These are phyloP conservation scores for Thuja plicata DNA, from an alignment of 83 land plant genomes.

Conservation along the genomic window DNA sequence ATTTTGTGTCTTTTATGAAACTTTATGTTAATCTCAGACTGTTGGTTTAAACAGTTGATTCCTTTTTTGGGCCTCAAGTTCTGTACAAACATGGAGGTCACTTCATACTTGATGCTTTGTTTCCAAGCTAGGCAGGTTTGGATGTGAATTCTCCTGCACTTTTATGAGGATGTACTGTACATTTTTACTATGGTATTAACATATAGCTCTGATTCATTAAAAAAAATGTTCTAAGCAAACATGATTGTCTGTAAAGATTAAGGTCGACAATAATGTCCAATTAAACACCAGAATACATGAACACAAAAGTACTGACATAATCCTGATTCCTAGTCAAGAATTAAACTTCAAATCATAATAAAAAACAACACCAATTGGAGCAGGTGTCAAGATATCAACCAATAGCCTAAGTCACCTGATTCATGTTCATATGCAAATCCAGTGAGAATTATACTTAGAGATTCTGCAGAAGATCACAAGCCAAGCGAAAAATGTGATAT, in stretches of 20 bases:
- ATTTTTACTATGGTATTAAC: background rate
- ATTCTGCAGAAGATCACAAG: background rate
- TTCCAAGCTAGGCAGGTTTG: too few species aligned
- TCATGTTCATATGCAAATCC: background rate
- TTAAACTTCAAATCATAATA: background rate
- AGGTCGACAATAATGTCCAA: background rate
- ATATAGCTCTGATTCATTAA: background rate
- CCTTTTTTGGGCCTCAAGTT: too few species aligned
- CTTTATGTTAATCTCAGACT: too few species aligned
- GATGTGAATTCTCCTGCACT: too few species aligned
- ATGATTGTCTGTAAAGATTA: background rate
- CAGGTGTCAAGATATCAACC: background rate
- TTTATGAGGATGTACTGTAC: too few species aligned
- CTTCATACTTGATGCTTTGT: too few species aligned
- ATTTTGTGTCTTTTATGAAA: too few species aligned
- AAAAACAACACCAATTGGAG: background rate
- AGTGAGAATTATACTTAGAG: background rate
- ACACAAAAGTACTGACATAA: background rate
- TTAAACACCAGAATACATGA: background rate
- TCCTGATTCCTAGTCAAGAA: background rate
- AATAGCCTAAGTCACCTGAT: background rate
- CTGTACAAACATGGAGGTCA: too few species aligned
- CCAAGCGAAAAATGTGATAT: background rate
- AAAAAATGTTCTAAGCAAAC: background rate
- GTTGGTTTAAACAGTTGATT: too few species aligned